These are phyloP conservation scores for Scedosporium apiospermum DNA, from an alignment of 2,329 filamentous ascomycete species.

Conservation along the genomic window DNA sequence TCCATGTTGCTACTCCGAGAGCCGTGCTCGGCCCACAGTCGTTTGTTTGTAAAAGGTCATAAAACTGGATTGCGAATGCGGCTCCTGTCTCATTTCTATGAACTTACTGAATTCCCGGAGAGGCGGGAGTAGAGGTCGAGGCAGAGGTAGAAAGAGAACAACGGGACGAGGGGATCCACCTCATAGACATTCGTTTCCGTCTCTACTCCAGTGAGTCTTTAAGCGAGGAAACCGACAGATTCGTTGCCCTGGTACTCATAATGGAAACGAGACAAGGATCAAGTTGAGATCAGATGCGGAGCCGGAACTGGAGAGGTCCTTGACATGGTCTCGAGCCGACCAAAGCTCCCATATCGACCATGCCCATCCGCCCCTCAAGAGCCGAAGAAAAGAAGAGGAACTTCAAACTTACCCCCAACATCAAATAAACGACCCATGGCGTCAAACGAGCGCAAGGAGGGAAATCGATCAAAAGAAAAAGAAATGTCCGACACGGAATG, in stretches of 20 bases:
- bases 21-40: too few species aligned
- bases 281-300: too few species aligned
- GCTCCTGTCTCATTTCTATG: background rate
- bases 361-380: background rate
- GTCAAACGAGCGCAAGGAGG: background rate
- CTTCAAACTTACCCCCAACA: background rate
- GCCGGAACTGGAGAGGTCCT: background rate
- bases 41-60: too few species aligned
- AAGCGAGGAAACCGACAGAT: too few species aligned
- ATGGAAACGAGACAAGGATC: too few species aligned
- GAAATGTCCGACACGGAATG: background rate
- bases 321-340: background rate
- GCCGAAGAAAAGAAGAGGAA: background rate
- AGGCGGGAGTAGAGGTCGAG: too few species aligned
- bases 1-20: too few species aligned
- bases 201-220: too few species aligned
- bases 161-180: background rate
- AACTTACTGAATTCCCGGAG: too few species aligned
- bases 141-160: background rate
- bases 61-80: background rate
- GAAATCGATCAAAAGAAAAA: background rate
- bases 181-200: background rate
- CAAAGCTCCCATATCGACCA: background rate
- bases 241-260: too few species aligned
- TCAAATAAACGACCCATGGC: background rate